These are phyloP conservation scores for Pelargonium myrrhifolium DNA, from an alignment of 441 rosid genomes.

Conservation along the genomic window DNA sequence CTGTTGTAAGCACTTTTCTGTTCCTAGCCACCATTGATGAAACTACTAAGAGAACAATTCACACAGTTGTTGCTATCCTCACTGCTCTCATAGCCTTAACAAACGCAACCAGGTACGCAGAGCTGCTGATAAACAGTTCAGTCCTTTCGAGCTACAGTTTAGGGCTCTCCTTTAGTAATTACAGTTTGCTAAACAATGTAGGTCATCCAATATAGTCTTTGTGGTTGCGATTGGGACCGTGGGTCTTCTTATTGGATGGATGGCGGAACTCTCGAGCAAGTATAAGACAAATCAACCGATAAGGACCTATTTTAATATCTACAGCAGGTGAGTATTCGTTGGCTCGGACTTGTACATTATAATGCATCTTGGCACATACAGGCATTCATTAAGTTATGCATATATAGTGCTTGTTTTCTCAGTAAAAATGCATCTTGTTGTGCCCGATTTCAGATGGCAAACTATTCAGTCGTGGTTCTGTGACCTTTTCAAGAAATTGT, in stretches of 20 bases:
- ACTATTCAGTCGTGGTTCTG: slow-evolving; percentile 39
- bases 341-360: slow-evolving; percentile 2
- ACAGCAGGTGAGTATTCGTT: slow-evolving; percentile 35
- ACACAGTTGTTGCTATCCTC: slow-evolving; percentile 76
- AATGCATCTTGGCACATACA: no score
- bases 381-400: no score
- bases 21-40: slow-evolving; percentile 69
- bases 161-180: slow-evolving; percentile 1
- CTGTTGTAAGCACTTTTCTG: slow-evolving; percentile 81
- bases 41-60: slow-evolving; percentile 67
- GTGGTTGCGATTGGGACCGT: slow-evolving; percentile 71
- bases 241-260: slow-evolving; percentile 79
- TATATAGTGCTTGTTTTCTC: no score
- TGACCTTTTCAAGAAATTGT: slow-evolving; percentile 49
- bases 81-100: slow-evolving; percentile 91
- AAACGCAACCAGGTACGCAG: slow-evolving; percentile 75
- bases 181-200: slow-evolving; percentile 24
- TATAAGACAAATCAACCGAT: slow-evolving; percentile 43
- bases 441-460: slow-evolving; percentile 38
- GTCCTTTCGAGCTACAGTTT: slow-evolving; percentile 1
- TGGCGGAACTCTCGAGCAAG: slow-evolving; percentile 62
- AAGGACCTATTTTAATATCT: slow-evolving; percentile 37
- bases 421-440: not conserved
- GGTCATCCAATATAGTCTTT: slow-evolving; percentile 74
- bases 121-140: slow-evolving; percentile 12